Conservation (phyloP, 1,284 basidiomycete species). For the Trichosporon inkin region DNA sequence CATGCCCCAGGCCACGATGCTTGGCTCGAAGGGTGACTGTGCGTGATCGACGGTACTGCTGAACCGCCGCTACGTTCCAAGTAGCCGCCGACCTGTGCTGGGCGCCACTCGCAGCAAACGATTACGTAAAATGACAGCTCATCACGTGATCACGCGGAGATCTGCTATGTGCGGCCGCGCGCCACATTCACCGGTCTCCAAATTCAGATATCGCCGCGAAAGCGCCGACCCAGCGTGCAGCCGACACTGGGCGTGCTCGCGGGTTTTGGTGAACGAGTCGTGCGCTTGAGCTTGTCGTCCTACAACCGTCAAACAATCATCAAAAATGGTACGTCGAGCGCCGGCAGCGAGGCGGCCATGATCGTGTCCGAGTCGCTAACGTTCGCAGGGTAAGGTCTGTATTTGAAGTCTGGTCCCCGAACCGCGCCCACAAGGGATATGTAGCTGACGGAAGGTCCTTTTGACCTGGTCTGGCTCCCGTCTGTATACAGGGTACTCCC, state of each 20-base stretch:
- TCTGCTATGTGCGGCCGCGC: too few species aligned
- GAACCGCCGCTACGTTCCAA: too few species aligned
- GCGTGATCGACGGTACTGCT: too few species aligned
- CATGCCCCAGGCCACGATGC: too few species aligned
- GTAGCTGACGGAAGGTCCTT: constrained; percentile 48
- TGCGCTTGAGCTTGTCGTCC: constrained; percentile 9
- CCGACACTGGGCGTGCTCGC: not conserved
- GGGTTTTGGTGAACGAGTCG: constrained; percentile 5
- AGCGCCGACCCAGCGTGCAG: not conserved
- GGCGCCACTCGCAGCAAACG: too few species aligned
- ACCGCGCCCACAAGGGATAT: constrained; percentile 12
- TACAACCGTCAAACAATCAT: constrained; percentile 8
- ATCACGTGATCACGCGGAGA: not conserved
- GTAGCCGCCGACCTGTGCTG: too few species aligned
- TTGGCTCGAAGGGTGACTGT: too few species aligned
- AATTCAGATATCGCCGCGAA: not conserved
- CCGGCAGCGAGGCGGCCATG: not conserved
- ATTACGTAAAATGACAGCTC: not conserved
- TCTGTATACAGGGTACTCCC: constrained; percentile 66
- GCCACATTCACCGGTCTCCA: not conserved
- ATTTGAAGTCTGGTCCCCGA: not conserved
- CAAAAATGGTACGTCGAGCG: constrained; percentile 5
- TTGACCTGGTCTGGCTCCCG: constrained; percentile 62
- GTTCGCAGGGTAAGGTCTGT: constrained; percentile 14
- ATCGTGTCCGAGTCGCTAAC: constrained; percentile 13